Conservation (phyloP, 768 basidiomycete species). For the Chalciporus piperatus region DNA sequence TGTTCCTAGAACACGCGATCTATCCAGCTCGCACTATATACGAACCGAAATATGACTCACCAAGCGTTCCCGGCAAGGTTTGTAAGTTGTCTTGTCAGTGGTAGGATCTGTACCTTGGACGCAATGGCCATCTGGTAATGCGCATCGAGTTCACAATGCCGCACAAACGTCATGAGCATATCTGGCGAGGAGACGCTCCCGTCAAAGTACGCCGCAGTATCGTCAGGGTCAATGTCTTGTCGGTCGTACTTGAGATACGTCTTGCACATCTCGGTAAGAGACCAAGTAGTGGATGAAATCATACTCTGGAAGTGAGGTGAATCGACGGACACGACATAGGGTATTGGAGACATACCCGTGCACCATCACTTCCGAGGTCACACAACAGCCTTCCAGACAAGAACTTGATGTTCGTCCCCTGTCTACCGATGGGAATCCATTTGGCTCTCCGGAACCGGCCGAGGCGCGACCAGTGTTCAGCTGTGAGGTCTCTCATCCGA, state of each 20-base stretch:
- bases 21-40: not conserved
- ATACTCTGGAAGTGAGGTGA: slow-evolving; percentile 58
- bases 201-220: slow-evolving; percentile 89
- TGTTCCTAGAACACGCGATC: slow-evolving; percentile 63
- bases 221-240: slow-evolving; percentile 95
- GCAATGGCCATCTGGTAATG: slow-evolving; percentile 98
- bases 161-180: slow-evolving; percentile 79
- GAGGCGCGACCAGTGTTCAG: slow-evolving; percentile 91
- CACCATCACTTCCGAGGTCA: slow-evolving; percentile 92
- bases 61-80: slow-evolving; percentile 97
- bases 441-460: slow-evolving; percentile 83
- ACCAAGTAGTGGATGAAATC: slow-evolving; percentile 98
- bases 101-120: slow-evolving; percentile 88
- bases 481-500: slow-evolving; percentile 87
- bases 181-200: slow-evolving; percentile 73
- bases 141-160: slow-evolving; percentile 93
- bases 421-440: slow-evolving; percentile 78
- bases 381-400: slow-evolving; percentile 84
- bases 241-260: slow-evolving; percentile 83
- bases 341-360: slow-evolving; percentile 57
- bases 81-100: slow-evolving; percentile 90
- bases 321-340: not conserved
- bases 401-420: slow-evolving; percentile 82
- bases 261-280: slow-evolving; percentile 93
- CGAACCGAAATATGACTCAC: slow-evolving; percentile 41